A percentile compares a stretch with the other conserved stretches of the same genome.
Evolutionary conservation across 148 eudicot species (phyloP).

Genomic region (Rheum nobile): DNA sequence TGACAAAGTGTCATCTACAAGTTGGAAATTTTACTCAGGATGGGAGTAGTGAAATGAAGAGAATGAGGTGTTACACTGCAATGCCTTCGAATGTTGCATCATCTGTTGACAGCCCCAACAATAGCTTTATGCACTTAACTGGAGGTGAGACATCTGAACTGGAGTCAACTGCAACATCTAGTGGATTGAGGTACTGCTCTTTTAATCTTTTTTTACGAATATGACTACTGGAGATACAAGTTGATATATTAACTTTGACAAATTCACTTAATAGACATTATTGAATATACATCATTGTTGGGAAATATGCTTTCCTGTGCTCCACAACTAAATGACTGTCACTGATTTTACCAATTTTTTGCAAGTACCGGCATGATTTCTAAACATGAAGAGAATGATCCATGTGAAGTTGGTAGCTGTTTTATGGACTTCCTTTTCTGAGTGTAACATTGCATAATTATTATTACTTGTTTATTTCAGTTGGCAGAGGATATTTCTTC

Average conservation of each 20-base stretch:
- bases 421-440: not conserved
- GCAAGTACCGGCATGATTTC: not conserved
- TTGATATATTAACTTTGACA: not conserved
- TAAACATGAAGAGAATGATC: not conserved
- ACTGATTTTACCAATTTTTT: not conserved
- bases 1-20: conserved; percentile 94
- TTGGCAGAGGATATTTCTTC: not conserved
- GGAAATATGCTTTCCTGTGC: not conserved
- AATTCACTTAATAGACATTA: not conserved
- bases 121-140: conserved; percentile 43
- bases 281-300: not conserved
- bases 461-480: not conserved
- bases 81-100: conserved; percentile 74
- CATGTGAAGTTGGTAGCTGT: not conserved
- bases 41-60: conserved; percentile 59
- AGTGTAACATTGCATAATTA: not conserved
- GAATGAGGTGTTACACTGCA: conserved; percentile 79
- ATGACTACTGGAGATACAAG: not conserved
- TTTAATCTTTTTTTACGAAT: not conserved
- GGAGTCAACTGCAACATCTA: conserved; percentile 85
- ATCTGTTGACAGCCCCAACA: conserved; percentile 63
- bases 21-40: conserved; percentile 80
- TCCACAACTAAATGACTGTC: not conserved
- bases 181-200: conserved; percentile 48
- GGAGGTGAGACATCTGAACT: conserved; percentile 57